Evolutionary conservation across 257 asterid species (phyloP), one percentile per base, ranked within the genome.

Genomic region (Vinca minor): DNA sequence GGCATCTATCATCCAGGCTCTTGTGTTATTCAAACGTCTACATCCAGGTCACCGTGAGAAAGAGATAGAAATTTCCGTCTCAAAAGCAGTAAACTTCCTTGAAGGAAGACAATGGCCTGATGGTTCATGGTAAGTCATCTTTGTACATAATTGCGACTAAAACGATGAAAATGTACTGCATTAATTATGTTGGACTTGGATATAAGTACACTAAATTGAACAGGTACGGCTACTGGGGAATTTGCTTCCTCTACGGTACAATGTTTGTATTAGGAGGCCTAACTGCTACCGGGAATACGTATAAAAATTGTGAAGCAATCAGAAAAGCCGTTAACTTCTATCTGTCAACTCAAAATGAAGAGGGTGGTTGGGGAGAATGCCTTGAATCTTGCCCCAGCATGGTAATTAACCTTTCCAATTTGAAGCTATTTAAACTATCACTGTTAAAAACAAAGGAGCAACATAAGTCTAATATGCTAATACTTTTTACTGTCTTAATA

Each of bases 321-420:
- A 50, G 91, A 0, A 84, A 83, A 42, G 96, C 78, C 0, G 84
- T 76, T 2, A 12, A 81, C 6, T 89, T 89, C 65, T 84, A 65
- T 66, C 54, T 89, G 44, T 63, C 83, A 8, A 69, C 68, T 21
- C 96, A 89, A 54, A 84, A 86, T n/a, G 81, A 89, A 69, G 89
- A 86, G 66, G 96, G 95, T 32, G 95, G 95, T 42, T 89, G 95
- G 96, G 96, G 95, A 59, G 96, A 89, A 71, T 73, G 82, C 76
- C 85, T 73, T 0, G 83, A 83, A 66, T 86, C 96, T 31, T 86
- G 96, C 77, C 96, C 91, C 59, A 81, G 76, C 84, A 81, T 86
- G 96, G 96, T 83, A 78, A 69, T 1, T 25, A 28, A 0, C 5
- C 36, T 3, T 8, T 60, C 53, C 15, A 15, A 15, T 4, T 45